phyloP scores from a whole-genome alignment of 2,329 filamentous ascomycete species.

The Paecilomyces sp. region DNA sequence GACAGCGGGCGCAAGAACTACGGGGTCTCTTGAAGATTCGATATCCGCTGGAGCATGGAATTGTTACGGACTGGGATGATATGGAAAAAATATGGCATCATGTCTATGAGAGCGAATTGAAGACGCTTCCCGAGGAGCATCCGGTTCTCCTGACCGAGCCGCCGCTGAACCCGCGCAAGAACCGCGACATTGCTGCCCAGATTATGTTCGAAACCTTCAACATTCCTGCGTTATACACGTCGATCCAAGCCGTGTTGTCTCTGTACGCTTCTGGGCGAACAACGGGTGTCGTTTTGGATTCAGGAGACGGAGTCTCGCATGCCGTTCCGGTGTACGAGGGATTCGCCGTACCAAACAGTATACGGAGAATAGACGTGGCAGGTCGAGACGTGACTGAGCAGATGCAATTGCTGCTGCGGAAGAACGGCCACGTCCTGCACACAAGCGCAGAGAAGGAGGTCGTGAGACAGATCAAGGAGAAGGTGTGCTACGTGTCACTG shows the following conservation, averaged over 20 bases:
- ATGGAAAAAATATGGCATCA: conserved; percentile 63
- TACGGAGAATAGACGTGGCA: conserved; percentile 91
- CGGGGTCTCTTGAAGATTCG: conserved; percentile 90
- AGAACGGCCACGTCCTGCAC: conserved; percentile 90
- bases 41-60: conserved; percentile 93
- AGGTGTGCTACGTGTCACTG: conserved; percentile 73
- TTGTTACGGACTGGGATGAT: conserved; percentile 58
- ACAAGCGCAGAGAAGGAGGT: conserved; percentile 99
- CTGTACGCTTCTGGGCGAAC: conserved; percentile 93
- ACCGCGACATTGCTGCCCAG: conserved; percentile 92
- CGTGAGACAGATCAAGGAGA: conserved; percentile 95
- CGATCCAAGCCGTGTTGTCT: conserved; percentile 92
- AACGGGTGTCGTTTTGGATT: conserved; percentile 90
- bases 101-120: conserved; percentile 91
- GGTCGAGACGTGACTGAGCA: conserved; percentile 95
- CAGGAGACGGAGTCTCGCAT: conserved; percentile 93
- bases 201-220: conserved; percentile 99
- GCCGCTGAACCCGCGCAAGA: conserved; percentile 87
- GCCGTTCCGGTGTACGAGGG: conserved; percentile 97
- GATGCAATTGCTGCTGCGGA: conserved; percentile 81
- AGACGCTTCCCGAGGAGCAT: conserved; percentile 97
- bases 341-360: conserved; percentile 92
- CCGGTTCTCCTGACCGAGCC: conserved; percentile 94
- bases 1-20: conserved; percentile 81
- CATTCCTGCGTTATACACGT: conserved; percentile 91